Percentiles rank a stretch among this genome's conserved stretches.
Evolutionary conservation across 2,329 filamentous ascomycete species (phyloP).

Genomic region (Aspergillus transmontanensis): DNA sequence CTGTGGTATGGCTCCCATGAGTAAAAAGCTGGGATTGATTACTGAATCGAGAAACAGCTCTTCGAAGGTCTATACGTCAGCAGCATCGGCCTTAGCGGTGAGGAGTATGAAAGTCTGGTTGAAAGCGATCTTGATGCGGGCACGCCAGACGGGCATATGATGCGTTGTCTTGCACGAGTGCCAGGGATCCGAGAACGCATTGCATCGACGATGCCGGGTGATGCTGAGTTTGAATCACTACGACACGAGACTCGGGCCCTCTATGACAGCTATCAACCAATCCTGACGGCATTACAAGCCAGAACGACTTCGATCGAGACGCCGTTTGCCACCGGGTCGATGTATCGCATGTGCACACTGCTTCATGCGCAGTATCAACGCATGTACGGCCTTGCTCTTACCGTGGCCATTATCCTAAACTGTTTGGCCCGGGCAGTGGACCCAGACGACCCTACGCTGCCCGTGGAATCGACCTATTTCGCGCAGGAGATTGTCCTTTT

Average conservation of each 20-base stretch:
- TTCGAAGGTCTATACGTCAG: slow-evolving; percentile 41
- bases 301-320: slow-evolving; percentile 17
- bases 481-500: slow-evolving; percentile 31
- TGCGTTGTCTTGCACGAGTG: slow-evolving; percentile 32
- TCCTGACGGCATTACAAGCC: slow-evolving; percentile 18
- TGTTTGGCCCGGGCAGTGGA: slow-evolving; percentile 34
- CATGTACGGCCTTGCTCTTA: slow-evolving; percentile 35
- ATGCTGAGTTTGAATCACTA: slow-evolving; percentile 13
- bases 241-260: slow-evolving; percentile 25
- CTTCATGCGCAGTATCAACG: slow-evolving; percentile 36
- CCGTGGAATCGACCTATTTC: slow-evolving; percentile 23
- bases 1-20: slow-evolving; percentile 31
- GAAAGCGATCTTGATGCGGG: slow-evolving; percentile 31
- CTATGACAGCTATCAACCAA: slow-evolving; percentile 26
- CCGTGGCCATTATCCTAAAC: slow-evolving; percentile 35
- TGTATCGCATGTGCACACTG: slow-evolving; percentile 7
- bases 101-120: slow-evolving; percentile 40
- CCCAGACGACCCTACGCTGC: slow-evolving; percentile 19
- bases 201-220: slow-evolving; percentile 14
- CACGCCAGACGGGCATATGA: slow-evolving; percentile 33
- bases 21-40: neutral
- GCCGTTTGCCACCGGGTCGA: slow-evolving; percentile 1
- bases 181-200: slow-evolving; percentile 34
- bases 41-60: slow-evolving; percentile 23
- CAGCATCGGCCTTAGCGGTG: slow-evolving; percentile 32